Evolutionary conservation across 2,329 filamentous ascomycete genomes (phyloP).

Genomic region (Xylariaceae sp.): DNA sequence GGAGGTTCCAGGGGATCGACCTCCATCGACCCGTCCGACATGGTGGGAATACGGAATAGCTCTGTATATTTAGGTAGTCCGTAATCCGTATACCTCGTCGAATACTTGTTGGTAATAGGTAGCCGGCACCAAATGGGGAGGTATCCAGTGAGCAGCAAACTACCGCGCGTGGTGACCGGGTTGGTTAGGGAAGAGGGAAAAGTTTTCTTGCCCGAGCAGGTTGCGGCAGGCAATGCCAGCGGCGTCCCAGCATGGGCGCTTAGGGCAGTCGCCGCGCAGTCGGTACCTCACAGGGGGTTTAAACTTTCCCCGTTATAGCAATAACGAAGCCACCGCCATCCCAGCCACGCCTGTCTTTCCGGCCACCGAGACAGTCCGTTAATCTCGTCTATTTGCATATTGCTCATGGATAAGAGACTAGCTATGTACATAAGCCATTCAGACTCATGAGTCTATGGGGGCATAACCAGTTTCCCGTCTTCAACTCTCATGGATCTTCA

Average conservation of each 20-base stretch:
- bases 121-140: too few species aligned
- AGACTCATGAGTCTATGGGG: too few species aligned
- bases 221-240: neutral
- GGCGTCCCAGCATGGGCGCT: neutral
- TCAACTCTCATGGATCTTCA: too few species aligned
- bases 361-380: too few species aligned
- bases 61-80: too few species aligned
- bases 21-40: neutral
- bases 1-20: slow-evolving; percentile 8
- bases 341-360: neutral
- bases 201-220: slow-evolving; percentile 24
- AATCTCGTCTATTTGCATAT: too few species aligned
- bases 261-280: neutral
- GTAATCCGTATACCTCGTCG: too few species aligned
- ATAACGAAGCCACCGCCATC: neutral
- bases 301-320: slow-evolving; percentile 20
- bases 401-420: too few species aligned
- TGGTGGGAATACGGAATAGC: neutral
- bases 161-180: neutral
- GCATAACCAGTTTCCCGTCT: too few species aligned
- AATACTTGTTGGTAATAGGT: neutral
- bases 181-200: slow-evolving; percentile 10
- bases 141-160: neutral
- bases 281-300: slow-evolving; percentile 23
- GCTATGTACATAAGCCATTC: too few species aligned